A percentile compares a stretch with the other conserved stretches of the same genome.
phyloP scores from a whole-genome alignment of 176 grass and related monocot species.

The Hordeum marinum region DNA sequence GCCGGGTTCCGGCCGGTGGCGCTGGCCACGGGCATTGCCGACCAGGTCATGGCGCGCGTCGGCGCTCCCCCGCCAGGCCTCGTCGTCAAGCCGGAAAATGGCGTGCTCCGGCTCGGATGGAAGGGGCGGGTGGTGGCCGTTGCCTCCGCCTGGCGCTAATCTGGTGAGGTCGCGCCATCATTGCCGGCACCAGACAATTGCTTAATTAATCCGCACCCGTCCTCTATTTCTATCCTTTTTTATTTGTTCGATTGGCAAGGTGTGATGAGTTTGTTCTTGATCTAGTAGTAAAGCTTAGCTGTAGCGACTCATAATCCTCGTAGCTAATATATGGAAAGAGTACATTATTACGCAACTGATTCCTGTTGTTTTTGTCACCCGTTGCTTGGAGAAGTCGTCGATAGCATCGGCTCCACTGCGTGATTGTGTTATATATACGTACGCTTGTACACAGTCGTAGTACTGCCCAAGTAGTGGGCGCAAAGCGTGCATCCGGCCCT shows the following conservation, averaged over 20 bases:
- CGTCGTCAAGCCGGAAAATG: constrained; percentile 53
- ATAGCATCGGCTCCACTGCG: neutral
- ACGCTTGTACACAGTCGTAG: neutral
- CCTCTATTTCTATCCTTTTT: neutral
- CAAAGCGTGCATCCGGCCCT: constrained; percentile 22
- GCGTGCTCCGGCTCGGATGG: constrained; percentile 63
- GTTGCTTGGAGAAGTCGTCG: constrained; percentile 1
- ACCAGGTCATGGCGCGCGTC: constrained; percentile 42
- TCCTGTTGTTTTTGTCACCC: neutral
- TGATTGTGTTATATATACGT: neutral
- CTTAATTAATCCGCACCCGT: constrained; percentile 35
- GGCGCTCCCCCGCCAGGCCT: constrained; percentile 14
- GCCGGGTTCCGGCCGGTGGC: constrained; percentile 55
- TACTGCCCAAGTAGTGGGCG: constrained; percentile 27
- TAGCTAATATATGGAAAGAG: constrained; percentile 56
- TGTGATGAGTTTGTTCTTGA: constrained; percentile 41
- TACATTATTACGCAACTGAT: constrained; percentile 20
- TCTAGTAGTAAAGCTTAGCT: constrained; percentile 41
- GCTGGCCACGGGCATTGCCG: constrained; percentile 32
- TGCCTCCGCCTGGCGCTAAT: constrained; percentile 74
- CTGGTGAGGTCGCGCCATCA: constrained; percentile 21
- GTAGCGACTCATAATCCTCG: constrained; percentile 45
- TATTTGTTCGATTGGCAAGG: constrained; percentile 20
- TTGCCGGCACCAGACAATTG: constrained; percentile 22
- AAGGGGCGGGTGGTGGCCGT: constrained; percentile 70